phyloP scores from a whole-genome alignment of 495 filamentous ascomycete genomes.

The Aspergillus steynii region DNA sequence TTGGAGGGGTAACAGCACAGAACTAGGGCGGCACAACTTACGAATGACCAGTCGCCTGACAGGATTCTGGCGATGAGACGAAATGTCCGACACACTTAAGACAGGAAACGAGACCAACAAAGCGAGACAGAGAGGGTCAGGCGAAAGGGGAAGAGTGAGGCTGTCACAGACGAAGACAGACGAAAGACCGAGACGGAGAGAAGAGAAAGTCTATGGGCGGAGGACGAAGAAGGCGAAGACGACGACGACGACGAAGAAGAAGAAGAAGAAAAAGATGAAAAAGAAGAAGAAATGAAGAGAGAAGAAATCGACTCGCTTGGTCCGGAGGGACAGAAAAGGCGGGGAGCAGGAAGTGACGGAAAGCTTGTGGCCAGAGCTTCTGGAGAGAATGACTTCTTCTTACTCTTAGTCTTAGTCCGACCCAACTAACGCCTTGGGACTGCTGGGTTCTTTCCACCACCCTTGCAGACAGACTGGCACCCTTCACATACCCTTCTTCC shows the following conservation, averaged over 20 bases:
- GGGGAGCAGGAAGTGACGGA: constrained; percentile 9
- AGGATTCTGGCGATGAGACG: constrained; percentile 8
- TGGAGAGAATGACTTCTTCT: constrained; percentile 2
- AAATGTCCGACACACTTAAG: neutral
- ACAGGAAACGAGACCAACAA: neutral
- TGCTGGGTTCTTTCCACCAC: neutral
- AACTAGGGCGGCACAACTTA: constrained; percentile 9
- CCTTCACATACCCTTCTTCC: too few relatives aligned
- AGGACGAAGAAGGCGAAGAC: neutral
- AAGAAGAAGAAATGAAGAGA: neutral
- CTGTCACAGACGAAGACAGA: constrained; percentile 1
- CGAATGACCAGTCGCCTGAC: constrained; percentile 19
- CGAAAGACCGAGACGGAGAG: neutral
- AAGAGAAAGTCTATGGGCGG: neutral
- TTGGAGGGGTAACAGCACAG: constrained; percentile 17
- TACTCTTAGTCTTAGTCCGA: too few relatives aligned
- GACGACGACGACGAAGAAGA: neutral
- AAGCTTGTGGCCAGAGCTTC: constrained; percentile 20
- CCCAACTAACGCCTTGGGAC: too few relatives aligned
- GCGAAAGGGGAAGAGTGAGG: neutral
- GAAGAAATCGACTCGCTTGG: neutral
- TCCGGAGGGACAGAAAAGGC: neutral
- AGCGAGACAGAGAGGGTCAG: neutral
- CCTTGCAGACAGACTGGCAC: neutral
- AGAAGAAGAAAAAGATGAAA: neutral